Evolutionary conservation across 2,329 filamentous ascomycete species (phyloP).

Genomic region (Pseudogymnoascus sp.): DNA sequence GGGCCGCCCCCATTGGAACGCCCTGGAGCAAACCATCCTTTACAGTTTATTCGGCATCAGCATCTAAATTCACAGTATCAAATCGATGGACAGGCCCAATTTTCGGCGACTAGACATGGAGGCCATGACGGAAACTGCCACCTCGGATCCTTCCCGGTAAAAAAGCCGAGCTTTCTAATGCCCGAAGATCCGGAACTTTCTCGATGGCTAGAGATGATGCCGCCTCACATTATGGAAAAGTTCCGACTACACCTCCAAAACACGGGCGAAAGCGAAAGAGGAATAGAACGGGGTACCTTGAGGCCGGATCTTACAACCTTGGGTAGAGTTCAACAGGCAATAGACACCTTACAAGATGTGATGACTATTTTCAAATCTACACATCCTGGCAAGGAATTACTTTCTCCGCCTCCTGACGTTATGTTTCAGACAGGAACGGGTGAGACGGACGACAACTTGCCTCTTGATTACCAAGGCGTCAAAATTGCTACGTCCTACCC

Average conservation of each 20-base stretch:
- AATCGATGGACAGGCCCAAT: neutral
- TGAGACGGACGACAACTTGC: neutral
- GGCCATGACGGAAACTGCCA: neutral
- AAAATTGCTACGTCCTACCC: neutral
- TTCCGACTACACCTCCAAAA: neutral
- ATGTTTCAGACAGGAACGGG: neutral
- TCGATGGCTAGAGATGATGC: neutral
- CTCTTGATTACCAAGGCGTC: neutral
- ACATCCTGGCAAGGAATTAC: neutral
- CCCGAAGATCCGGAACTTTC: neutral
- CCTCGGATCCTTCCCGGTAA: neutral
- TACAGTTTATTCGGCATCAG: neutral
- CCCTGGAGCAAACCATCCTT: neutral
- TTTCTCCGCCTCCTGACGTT: neutral
- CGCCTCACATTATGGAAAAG: neutral
- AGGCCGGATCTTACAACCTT: neutral
- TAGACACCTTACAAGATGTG: neutral
- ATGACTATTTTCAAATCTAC: neutral
- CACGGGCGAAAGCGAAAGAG: neutral
- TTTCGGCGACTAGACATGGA: neutral
- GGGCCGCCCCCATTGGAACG: neutral
- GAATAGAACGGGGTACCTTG: neutral
- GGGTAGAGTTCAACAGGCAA: neutral
- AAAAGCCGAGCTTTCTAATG: neutral
- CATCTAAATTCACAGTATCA: neutral